These are phyloP conservation scores for Pezicula radicicola DNA, from an alignment of 2,329 filamentous ascomycete genomes.

Conservation along the genomic window DNA sequence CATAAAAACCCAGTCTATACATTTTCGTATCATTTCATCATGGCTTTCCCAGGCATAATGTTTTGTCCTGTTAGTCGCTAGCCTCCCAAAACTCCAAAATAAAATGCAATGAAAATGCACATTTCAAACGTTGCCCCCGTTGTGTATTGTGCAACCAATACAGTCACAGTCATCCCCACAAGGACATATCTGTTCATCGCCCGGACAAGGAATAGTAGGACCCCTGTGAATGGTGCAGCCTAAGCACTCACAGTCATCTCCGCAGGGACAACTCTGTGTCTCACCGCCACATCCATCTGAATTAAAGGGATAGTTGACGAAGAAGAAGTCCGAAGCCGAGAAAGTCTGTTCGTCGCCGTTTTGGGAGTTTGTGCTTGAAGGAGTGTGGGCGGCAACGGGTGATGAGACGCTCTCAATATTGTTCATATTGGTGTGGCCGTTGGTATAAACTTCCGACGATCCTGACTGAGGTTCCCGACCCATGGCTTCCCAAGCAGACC, in stretches of 20 bases:
- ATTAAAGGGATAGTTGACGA: conserved; percentile 51
- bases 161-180: conserved; percentile 59
- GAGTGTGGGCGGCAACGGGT: conserved; percentile 20
- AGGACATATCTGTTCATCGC: conserved; percentile 46
- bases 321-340: conserved; percentile 52
- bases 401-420: conserved; percentile 15
- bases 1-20: not conserved
- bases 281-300: conserved; percentile 46
- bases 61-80: too few species aligned
- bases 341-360: conserved; percentile 45
- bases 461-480: conserved; percentile 11
- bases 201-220: conserved; percentile 24
- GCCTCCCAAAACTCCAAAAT: not conserved
- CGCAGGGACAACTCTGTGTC: conserved; percentile 51
- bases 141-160: conserved; percentile 53
- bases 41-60: not conserved
- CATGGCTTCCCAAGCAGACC: conserved; percentile 38
- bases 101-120: not conserved
- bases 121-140: conserved; percentile 1
- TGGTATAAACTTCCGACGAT: conserved; percentile 13
- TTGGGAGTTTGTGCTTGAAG: conserved; percentile 23
- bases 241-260: conserved; percentile 56
- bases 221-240: conserved; percentile 52
- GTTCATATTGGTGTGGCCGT: conserved; percentile 8
- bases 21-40: not conserved